Percentiles rank a stretch among this genome's conserved stretches.
Conservation (phyloP, 1,284 basidiomycete species). For the Vanrija sp. region DNA sequence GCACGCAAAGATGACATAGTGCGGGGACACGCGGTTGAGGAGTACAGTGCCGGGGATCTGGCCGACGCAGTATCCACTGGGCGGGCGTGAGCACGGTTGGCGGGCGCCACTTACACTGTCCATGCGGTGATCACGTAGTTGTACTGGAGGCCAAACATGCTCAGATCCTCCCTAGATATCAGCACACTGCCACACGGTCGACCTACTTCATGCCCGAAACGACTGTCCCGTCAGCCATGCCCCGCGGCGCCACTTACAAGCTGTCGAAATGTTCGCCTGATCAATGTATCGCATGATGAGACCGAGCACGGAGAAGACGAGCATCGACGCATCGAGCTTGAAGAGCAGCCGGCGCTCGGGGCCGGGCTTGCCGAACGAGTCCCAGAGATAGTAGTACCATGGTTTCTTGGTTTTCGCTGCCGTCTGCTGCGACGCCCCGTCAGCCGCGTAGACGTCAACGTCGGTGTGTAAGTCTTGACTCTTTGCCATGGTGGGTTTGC, state of each 20-base stretch:
- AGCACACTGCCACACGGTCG: too few species aligned
- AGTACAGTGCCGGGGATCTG: constrained; percentile 28
- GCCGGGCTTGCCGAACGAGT: too few species aligned
- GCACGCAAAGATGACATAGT: constrained; percentile 25
- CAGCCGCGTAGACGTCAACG: too few species aligned
- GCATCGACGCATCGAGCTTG: constrained; percentile 2
- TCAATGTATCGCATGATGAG: not conserved
- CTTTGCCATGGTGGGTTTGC: too few species aligned
- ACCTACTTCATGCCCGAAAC: too few species aligned
- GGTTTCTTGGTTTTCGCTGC: too few species aligned
- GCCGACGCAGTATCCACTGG: constrained; percentile 19
- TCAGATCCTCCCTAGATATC: constrained; percentile 10
- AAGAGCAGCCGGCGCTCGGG: not conserved
- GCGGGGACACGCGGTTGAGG: constrained; percentile 20
- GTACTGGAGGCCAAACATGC: constrained; percentile 16
- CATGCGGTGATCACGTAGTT: constrained; percentile 17
- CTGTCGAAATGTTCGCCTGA: not conserved
- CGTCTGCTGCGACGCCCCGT: too few species aligned
- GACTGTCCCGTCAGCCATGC: too few species aligned
- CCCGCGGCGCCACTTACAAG: too few species aligned
- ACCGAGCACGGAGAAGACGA: constrained; percentile 13
- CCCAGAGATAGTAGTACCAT: too few species aligned
- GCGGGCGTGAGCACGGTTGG: not conserved
- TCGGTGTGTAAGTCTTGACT: too few species aligned
- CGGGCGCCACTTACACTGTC: constrained; percentile 6